These are phyloP conservation scores for Globisporangium megalacanthum DNA, from an alignment of 352 stramenopile species.

Conservation along the genomic window DNA sequence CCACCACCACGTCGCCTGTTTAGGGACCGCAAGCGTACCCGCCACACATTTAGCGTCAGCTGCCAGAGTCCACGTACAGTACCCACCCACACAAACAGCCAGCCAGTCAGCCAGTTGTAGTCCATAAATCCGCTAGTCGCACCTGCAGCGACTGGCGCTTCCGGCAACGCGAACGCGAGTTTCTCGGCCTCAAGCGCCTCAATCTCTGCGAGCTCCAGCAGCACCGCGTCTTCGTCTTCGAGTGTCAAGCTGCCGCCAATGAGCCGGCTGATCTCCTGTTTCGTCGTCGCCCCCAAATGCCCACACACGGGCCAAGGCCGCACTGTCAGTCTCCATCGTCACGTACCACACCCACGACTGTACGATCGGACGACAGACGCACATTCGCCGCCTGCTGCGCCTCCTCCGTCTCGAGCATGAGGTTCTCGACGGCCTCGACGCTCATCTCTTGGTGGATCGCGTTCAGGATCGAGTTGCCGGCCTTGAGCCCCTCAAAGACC, in stretches of 20 bases:
- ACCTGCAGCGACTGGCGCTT: conserved; percentile 31
- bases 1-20: background rate
- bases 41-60: no score
- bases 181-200: conserved; percentile 59
- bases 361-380: conserved; percentile 11
- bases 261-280: conserved; percentile 82
- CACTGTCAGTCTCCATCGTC: background rate
- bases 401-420: conserved; percentile 88
- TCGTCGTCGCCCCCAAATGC: background rate
- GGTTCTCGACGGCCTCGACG: conserved; percentile 80
- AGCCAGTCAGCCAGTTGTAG: background rate
- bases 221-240: conserved; percentile 82
- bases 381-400: conserved; percentile 73
- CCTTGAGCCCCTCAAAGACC: conserved; percentile 86
- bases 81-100: no score
- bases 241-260: conserved; percentile 71
- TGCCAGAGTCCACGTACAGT: no score
- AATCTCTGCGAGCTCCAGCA: conserved; percentile 81
- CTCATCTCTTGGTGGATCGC: conserved; percentile 89
- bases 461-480: conserved; percentile 83
- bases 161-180: conserved; percentile 51
- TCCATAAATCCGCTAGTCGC: background rate
- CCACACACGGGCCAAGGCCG: conserved; percentile 6
- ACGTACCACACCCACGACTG: background rate
- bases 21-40: background rate